phyloP scores from a whole-genome alignment of 306 rosid genomes.

The Begonia masoniana region DNA sequence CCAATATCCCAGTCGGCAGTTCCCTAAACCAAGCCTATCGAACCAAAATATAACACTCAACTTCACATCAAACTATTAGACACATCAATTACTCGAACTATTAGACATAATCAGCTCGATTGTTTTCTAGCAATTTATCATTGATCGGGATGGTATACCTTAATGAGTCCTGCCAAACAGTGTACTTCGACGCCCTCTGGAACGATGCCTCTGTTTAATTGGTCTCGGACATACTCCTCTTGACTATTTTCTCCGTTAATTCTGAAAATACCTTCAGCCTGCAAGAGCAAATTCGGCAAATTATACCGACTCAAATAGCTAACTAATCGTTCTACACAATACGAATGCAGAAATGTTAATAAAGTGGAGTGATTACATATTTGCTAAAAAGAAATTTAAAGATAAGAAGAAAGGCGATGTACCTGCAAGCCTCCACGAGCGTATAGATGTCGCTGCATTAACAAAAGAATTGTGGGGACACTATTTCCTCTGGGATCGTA shows the following conservation, averaged over 20 bases:
- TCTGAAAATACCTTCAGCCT: constrained; percentile 95
- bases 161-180: constrained; percentile 81
- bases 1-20: constrained; percentile 66
- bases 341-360: too few relatives aligned
- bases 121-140: too few relatives aligned
- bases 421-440: constrained; percentile 83
- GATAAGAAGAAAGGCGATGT: constrained; percentile 8
- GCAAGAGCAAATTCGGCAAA: constrained; percentile 13
- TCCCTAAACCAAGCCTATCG: constrained; percentile 87
- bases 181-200: constrained; percentile 77
- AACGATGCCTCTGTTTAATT: constrained; percentile 63
- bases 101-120: too few relatives aligned
- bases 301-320: constrained; percentile 1
- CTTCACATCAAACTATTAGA: too few relatives aligned
- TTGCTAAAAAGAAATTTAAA: constrained; percentile 2
- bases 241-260: constrained; percentile 67
- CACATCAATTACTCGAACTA: too few relatives aligned
- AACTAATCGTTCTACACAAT: neutral
- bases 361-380: too few relatives aligned
- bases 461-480: constrained; percentile 83
- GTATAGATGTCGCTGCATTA: constrained; percentile 67
- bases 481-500: constrained; percentile 87
- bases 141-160: constrained; percentile 26
- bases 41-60: neutral
- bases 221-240: constrained; percentile 73